A percentile compares a stretch with the other conserved stretches of the same genome.
phyloP scores from a whole-genome alignment of 2,329 filamentous ascomycete species.

The Sporothrix pseudoabietina region DNA sequence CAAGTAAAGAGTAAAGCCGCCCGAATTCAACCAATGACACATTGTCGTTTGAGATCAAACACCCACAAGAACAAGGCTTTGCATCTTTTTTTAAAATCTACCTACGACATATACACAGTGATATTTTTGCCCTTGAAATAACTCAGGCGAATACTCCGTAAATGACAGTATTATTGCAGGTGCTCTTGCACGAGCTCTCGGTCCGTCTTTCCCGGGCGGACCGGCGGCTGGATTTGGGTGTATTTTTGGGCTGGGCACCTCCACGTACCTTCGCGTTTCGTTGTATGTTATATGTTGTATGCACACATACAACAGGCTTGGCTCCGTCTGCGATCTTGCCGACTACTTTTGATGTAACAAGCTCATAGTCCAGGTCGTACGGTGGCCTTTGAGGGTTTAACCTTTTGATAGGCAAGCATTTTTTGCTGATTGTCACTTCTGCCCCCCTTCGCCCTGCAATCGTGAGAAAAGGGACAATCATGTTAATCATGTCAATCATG shows the following conservation, averaged over 20 bases:
- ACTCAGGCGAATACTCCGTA: no score
- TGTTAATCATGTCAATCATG: neutral
- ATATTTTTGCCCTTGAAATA: no score
- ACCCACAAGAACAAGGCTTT: neutral
- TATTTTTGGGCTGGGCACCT: neutral
- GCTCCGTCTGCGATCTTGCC: no score
- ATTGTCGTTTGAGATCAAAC: neutral
- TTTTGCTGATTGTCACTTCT: neutral
- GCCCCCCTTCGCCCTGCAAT: neutral
- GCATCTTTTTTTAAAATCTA: neutral
- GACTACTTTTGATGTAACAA: neutral
- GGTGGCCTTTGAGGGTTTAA: neutral
- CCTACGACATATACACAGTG: no score
- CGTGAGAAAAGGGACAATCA: neutral
- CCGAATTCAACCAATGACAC: neutral
- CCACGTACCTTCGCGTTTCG: neutral
- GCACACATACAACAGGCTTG: no score
- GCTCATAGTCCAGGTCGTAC: neutral
- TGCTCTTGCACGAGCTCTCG: neutral
- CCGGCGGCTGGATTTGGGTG: neutral
- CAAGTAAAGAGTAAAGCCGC: no score
- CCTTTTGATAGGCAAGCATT: neutral
- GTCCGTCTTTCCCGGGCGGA: neutral
- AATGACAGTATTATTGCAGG: no score
- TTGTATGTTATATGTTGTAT: no score